Conservation (phyloP, 2,329 filamentous ascomycete species). For the Waltergamsia citrina region DNA sequence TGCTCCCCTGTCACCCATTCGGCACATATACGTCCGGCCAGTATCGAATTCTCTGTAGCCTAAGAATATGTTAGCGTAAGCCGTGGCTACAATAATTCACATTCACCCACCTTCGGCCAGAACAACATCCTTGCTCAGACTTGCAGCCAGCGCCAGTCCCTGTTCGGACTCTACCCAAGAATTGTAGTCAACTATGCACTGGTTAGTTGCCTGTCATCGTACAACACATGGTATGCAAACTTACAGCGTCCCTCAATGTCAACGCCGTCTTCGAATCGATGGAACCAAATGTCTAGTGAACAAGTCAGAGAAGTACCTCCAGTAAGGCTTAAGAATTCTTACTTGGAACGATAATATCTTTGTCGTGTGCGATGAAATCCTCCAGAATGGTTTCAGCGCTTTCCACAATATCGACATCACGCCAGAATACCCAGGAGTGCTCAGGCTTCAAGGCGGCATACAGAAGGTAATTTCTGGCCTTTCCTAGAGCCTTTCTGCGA, state of each 20-base stretch:
- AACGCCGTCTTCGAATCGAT: conserved; percentile 67
- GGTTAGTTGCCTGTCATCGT: conserved; percentile 5
- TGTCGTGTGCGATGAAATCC: conserved; percentile 90
- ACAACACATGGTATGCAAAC: conserved; percentile 20
- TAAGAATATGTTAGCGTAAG: too few species aligned
- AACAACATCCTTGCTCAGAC: conserved; percentile 69
- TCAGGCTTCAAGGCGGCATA: conserved; percentile 78
- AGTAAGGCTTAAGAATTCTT: conserved; percentile 25
- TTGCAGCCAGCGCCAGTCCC: conserved; percentile 62
- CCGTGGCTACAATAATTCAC: conserved; percentile 10
- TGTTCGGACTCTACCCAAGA: conserved; percentile 95
- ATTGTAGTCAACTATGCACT: conserved; percentile 79
- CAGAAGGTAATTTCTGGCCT: conserved; percentile 86
- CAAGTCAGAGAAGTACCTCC: not conserved
- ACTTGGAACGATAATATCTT: conserved; percentile 92
- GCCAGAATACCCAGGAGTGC: conserved; percentile 98
- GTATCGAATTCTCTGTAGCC: conserved; percentile 92
- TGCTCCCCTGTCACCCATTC: conserved; percentile 83
- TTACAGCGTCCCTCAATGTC: conserved; percentile 94
- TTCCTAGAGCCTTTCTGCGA: conserved; percentile 80
- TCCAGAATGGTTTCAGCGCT: conserved; percentile 82
- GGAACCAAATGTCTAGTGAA: conserved; percentile 93
- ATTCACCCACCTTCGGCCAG: conserved; percentile 69
- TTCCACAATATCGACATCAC: conserved; percentile 93
- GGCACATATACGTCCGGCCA: conserved; percentile 79